Evolutionary conservation across 1,139 yeast species (phyloP), one percentile per base, ranked within the genome.

Genomic region (Taiozyma onychis): DNA sequence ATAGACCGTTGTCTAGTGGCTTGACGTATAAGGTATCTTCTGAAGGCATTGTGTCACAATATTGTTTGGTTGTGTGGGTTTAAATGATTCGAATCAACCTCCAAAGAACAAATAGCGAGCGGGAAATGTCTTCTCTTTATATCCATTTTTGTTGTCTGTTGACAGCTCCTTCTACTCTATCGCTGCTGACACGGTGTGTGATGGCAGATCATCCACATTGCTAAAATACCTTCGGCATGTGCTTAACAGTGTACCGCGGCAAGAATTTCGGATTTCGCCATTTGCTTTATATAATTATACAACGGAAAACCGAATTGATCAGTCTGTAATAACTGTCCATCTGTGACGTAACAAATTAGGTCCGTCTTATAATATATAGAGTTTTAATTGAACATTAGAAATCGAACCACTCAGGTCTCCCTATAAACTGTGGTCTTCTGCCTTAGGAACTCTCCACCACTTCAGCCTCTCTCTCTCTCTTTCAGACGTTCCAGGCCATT

Each of bases 1-100:
- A 77, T 41, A 83, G 80, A 37, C 77, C 52, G 24, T 69, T 49
- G 44, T 70, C 70, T 28, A 85, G 69, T 26, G 88, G 86, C 4
- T 73, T 69, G 43, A 80, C 72, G 11, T 49, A 39, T n/a, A 60
- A 16, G 8, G 49, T 51, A 24, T 45, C 51, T 16, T 44, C 27
- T 3, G 49, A 47, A 14, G 53, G 55, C 55, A 52, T 50, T 32
- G 50, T 49, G 45, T 43, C 22, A 21, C 24, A 18, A 6, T 16
- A 16, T 16, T 16, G 18, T 16, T 16, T 16, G 18, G 18, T 16
- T 16, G 18, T 16, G 18, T 16, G 18, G 34, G 13, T 28, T 9
- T 28, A 13, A 32, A 8, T 14, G 35, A 32, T 13, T 11, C 10
- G 35, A 32, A 32, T 32, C 14, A 32, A 11, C 10, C n/a, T 32